A percentile compares a stretch with the other conserved stretches of the same genome.
phyloP scores from a whole-genome alignment of 176 grass and related monocot genomes.

The Tillandsia leiboldiana region DNA sequence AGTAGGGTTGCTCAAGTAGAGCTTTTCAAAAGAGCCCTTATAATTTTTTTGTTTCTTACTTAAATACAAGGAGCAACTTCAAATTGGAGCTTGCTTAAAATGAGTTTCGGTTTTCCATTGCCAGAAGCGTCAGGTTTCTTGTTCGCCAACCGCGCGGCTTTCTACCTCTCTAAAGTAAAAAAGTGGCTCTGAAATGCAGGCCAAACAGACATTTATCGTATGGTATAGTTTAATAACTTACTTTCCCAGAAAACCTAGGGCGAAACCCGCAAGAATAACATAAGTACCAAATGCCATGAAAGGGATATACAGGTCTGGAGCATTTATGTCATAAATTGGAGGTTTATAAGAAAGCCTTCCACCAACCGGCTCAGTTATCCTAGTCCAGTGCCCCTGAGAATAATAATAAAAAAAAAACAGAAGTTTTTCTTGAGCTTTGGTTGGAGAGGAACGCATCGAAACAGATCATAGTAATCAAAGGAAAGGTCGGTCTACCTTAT shows the following conservation, averaged over 20 bases:
- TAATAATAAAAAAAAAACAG: neutral
- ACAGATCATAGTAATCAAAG: slow-evolving; percentile 5
- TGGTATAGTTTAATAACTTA: slow-evolving; percentile 20
- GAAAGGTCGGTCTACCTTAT: slow-evolving; percentile 41
- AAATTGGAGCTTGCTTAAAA: no score
- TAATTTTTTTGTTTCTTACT: no score
- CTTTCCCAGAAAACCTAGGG: slow-evolving; percentile 69
- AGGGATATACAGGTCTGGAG: slow-evolving; percentile 89
- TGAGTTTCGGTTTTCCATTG: no score
- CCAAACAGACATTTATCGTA: neutral
- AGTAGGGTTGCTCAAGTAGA: no score
- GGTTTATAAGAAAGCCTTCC: slow-evolving; percentile 72
- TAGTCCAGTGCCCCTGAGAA: slow-evolving; percentile 84
- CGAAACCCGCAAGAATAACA: slow-evolving; percentile 64
- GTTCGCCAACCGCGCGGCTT: no score
- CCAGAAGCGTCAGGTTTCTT: no score
- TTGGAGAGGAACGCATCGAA: slow-evolving; percentile 1
- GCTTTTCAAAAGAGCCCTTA: no score
- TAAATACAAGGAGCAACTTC: no score
- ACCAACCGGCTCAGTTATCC: slow-evolving; percentile 80
- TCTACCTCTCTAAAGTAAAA: neutral
- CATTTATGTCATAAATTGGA: slow-evolving; percentile 91
- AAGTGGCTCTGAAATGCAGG: neutral
- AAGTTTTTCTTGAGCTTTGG: slow-evolving; percentile 2
- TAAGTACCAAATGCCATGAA: slow-evolving; percentile 91